These are phyloP conservation scores for Plasmodium inui DNA, from an alignment of 169 alveolate species.

Conservation along the genomic window DNA sequence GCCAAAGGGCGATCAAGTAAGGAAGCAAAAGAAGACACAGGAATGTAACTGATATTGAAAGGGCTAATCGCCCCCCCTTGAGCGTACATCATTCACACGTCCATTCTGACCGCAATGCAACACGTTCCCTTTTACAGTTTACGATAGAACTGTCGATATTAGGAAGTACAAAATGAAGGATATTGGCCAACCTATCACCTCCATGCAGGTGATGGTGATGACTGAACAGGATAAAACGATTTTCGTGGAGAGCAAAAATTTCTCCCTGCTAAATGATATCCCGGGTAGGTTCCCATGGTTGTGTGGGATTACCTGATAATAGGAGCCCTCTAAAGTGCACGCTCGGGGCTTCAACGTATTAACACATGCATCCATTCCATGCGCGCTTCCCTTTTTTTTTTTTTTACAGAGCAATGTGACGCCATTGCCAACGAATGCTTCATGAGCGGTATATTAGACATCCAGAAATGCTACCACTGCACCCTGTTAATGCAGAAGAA, in stretches of 20 bases:
- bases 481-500: not conserved
- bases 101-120: not conserved
- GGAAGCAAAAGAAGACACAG: not conserved
- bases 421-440: not conserved
- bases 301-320: not conserved
- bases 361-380: not conserved
- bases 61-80: not conserved
- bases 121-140: not conserved
- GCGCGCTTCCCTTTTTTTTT: not conserved
- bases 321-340: not conserved
- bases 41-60: not conserved
- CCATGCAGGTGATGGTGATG: not conserved
- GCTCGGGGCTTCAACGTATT: not conserved
- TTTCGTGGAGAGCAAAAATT: not conserved
- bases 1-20: not conserved
- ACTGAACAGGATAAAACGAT: not conserved
- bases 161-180: not conserved
- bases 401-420: not conserved
- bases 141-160: not conserved
- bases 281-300: not conserved
- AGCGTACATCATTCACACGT: not conserved
- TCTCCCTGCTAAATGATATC: not conserved
- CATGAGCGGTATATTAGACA: not conserved
- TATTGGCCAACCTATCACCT: not conserved
- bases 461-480: constrained; percentile 3